A percentile compares a stretch with the other conserved stretches of the same genome.
phyloP scores from a whole-genome alignment of 768 basidiomycete genomes.

The Serendipita sp. region DNA sequence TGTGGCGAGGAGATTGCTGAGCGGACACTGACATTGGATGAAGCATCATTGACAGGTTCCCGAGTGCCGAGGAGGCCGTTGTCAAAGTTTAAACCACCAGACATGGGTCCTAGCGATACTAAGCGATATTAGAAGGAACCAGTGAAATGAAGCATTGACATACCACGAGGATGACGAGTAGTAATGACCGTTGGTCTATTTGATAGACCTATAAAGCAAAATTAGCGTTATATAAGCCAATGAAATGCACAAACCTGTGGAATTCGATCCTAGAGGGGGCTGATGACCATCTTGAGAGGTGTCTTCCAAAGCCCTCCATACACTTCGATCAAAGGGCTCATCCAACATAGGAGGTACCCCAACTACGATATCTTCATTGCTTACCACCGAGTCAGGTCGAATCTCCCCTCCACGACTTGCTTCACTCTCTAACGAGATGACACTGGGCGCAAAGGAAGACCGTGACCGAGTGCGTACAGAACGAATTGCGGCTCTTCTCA shows the following conservation, averaged over 20 bases:
- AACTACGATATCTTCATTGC: conserved; percentile 1
- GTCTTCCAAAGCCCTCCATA: not conserved
- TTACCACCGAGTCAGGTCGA: not conserved
- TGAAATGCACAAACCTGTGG: no score
- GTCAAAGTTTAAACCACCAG: not conserved
- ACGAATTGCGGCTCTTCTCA: not conserved
- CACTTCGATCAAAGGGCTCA: conserved; percentile 3
- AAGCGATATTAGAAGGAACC: no score
- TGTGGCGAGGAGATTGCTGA: not conserved
- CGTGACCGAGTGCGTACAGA: not conserved
- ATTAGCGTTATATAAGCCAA: no score
- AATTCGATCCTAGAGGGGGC: no score
- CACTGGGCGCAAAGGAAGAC: not conserved
- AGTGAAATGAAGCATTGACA: no score
- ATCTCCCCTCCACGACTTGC: not conserved
- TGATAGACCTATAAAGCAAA: no score
- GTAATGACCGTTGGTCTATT: no score
- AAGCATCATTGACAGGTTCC: not conserved
- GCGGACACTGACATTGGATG: not conserved
- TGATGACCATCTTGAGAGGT: not conserved
- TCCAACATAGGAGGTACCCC: not conserved
- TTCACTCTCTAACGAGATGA: not conserved
- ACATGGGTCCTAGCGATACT: not conserved
- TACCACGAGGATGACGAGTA: no score
- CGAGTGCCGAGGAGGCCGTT: not conserved